phyloP scores from a whole-genome alignment of 345 rosid genomes.

The Triadica sebifera region DNA sequence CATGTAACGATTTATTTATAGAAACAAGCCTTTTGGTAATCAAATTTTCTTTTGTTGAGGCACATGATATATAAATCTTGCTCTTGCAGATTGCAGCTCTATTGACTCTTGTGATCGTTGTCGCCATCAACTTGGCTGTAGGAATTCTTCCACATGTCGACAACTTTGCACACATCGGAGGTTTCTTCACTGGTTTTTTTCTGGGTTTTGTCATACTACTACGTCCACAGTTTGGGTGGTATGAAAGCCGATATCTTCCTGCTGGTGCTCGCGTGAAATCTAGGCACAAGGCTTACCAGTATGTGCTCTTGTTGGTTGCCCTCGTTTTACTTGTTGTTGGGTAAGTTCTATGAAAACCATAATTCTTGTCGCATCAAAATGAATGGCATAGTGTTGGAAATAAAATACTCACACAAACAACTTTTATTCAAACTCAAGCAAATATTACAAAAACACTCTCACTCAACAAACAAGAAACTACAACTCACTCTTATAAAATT shows the following conservation, averaged over 20 bases:
- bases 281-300: conserved; percentile 76
- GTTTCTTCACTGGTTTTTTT: conserved; percentile 70
- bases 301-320: conserved; percentile 47
- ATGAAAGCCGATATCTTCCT: conserved; percentile 41
- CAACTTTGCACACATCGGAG: conserved; percentile 94
- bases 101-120: conserved; percentile 55
- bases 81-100: conserved; percentile 74
- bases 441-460: too few species aligned
- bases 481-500: too few species aligned
- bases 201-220: conserved; percentile 78
- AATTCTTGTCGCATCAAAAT: too few species aligned
- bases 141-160: conserved; percentile 93
- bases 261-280: conserved; percentile 51
- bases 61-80: neutral
- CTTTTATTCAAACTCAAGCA: too few species aligned
- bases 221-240: conserved; percentile 94
- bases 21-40: neutral
- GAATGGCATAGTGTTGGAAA: too few species aligned
- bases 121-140: conserved; percentile 63
- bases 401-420: too few species aligned
- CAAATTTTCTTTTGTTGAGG: neutral
- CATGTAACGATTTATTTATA: too few species aligned
- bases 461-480: too few species aligned
- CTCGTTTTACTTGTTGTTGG: conserved; percentile 51
- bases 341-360: conserved; percentile 33